These are phyloP conservation scores for Tetrapisispora nanseiensis DNA, from an alignment of 805 yeast species.

Conservation along the genomic window DNA sequence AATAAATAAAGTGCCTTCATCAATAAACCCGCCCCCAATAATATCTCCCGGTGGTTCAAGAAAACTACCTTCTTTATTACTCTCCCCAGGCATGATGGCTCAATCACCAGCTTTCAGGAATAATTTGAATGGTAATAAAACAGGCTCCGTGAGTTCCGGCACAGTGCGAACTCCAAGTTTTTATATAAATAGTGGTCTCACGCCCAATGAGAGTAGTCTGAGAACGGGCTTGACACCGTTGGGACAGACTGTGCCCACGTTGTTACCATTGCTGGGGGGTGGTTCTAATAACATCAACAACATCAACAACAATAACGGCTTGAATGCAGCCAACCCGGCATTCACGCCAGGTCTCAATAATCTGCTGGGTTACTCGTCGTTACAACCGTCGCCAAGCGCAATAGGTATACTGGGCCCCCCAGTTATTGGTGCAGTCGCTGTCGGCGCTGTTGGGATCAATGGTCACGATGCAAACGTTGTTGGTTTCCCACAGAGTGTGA, in stretches of 20 bases:
- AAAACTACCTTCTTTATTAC: constrained; percentile 37
- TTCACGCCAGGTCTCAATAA: constrained; percentile 5
- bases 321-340: not conserved
- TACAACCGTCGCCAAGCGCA: not conserved
- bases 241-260: not conserved
- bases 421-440: too few species aligned
- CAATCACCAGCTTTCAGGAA: not conserved
- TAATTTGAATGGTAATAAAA: constrained; percentile 4
- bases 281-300: too few species aligned
- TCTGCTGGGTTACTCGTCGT: constrained; percentile 2
- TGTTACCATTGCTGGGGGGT: constrained; percentile 3
- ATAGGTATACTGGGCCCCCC: not conserved
- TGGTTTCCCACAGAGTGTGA: too few species aligned
- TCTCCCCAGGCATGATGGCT: constrained; percentile 12
- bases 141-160: not conserved
- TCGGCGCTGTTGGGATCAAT: too few species aligned
- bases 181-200: constrained; percentile 41
- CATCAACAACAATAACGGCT: too few species aligned
- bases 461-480: too few species aligned
- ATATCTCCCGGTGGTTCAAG: constrained; percentile 52
- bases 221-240: constrained; percentile 25
- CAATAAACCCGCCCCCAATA: constrained; percentile 30
- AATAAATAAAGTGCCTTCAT: not conserved
- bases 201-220: constrained; percentile 66
- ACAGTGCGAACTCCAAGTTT: not conserved